Conservation (phyloP, 2,329 filamentous ascomycete genomes). For the Juglanconis sp. region DNA sequence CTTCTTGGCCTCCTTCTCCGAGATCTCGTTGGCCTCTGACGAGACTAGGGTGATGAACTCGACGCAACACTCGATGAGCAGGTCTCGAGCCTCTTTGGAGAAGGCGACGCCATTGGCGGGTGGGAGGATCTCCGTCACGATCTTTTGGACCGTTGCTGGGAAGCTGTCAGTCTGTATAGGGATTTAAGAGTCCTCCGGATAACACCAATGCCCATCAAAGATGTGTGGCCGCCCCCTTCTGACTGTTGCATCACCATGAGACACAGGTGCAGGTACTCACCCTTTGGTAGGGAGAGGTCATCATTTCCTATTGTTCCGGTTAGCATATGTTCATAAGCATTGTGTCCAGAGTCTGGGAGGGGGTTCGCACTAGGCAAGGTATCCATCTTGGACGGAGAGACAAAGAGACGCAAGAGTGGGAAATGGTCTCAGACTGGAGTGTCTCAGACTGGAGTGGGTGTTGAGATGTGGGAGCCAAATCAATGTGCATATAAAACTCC, state of each 20-base stretch:
- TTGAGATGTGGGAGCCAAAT: neutral
- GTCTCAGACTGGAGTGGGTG: neutral
- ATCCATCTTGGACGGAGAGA: neutral
- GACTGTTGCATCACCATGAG: too few species aligned
- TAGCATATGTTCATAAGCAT: constrained; percentile 24
- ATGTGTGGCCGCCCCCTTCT: neutral
- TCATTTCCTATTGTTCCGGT: constrained; percentile 51
- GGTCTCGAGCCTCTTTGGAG: constrained; percentile 89
- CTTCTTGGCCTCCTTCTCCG: constrained; percentile 98
- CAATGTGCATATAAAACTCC: neutral
- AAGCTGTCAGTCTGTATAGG: neutral
- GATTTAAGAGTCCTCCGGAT: neutral
- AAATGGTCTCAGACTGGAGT: neutral
- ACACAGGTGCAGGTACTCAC: constrained; percentile 35
- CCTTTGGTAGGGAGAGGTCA: constrained; percentile 63
- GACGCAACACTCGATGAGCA: constrained; percentile 97
- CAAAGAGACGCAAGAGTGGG: neutral
- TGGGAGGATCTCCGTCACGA: constrained; percentile 90
- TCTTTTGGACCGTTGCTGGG: constrained; percentile 70
- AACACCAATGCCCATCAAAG: neutral
- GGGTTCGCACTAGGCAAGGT: neutral
- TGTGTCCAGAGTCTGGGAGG: neutral
- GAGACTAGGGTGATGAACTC: constrained; percentile 98
- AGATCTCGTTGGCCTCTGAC: constrained; percentile 98
- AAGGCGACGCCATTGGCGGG: constrained; percentile 74